phyloP scores from a whole-genome alignment of 2,329 filamentous ascomycete species.

The Ramichloridium luteum region DNA sequence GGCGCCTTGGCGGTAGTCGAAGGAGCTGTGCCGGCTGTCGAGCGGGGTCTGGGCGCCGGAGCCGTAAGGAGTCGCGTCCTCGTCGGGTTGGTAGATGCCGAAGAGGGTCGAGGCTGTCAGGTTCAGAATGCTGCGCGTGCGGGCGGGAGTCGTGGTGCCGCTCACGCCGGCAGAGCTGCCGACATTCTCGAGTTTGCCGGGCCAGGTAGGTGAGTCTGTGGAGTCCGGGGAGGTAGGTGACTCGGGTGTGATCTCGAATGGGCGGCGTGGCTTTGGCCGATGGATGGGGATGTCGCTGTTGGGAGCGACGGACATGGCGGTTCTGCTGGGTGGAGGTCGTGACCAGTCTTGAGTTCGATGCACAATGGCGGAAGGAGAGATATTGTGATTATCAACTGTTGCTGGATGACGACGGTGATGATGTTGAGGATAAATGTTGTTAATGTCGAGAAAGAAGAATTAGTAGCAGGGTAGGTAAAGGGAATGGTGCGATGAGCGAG shows the following conservation, averaged over 20 bases:
- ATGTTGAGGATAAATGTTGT: background rate
- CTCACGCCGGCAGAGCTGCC: conserved; percentile 9
- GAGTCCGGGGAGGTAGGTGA: conserved; percentile 26
- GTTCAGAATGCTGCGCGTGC: conserved; percentile 70
- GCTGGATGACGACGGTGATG: conserved; percentile 11
- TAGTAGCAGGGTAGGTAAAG: too few species aligned
- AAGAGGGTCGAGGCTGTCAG: conserved; percentile 80
- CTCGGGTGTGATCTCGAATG: conserved; percentile 49
- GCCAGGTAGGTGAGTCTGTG: conserved; percentile 13
- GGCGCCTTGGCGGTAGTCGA: conserved; percentile 12
- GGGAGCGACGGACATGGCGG: conserved; percentile 1
- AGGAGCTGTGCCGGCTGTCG: conserved; percentile 15
- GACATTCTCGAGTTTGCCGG: conserved; percentile 8
- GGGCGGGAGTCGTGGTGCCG: conserved; percentile 37
- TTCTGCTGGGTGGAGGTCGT: too few species aligned
- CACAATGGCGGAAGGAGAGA: too few species aligned
- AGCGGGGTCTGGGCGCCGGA: conserved; percentile 60
- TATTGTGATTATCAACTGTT: conserved; percentile 15
- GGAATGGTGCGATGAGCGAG: too few species aligned
- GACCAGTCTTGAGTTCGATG: too few species aligned
- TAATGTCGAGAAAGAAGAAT: background rate
- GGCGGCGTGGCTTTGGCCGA: conserved; percentile 60
- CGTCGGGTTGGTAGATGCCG: conserved; percentile 69
- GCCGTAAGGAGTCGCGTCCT: conserved; percentile 56
- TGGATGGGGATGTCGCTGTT: conserved; percentile 12